Base-by-base conservation (phyloP, 2,329 filamentous ascomycete genomes). In the Cladophialophora exuberans region DNA sequence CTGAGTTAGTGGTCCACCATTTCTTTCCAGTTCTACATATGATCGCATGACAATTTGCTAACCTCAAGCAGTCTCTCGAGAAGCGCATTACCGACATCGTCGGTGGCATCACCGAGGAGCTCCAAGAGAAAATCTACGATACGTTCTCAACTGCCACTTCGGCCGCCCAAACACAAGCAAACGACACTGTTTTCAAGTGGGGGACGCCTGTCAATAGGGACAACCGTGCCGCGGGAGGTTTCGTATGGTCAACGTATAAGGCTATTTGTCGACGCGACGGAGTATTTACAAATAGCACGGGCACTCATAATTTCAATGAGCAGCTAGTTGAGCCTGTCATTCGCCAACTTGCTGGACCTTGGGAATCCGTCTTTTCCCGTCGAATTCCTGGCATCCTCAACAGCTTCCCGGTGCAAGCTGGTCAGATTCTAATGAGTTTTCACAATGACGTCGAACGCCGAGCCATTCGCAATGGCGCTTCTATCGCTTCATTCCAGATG, bases 221-320 rank as follows among this genome's bases (percentile, higher is more conserved):
- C 22, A 59, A 73, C 55, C 72, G 67, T 25, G 31, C 58, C 11
- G 64, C 69, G 26, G 81, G 81, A 9, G 82, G 81, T 1, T 66
- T 81, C 10, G 61, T 65, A 28, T 85, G 72, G 69, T 22, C 68
- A 2, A 84, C 83, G 0, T 86, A 85, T 61, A 81, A 78, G 65
- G 83, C 83, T 7, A 74, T 79, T 2, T 79, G 79, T 46, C 71
- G 79, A 35, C 73, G 81, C 39, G 62, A 76, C 50, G 83, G 80
- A 4, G 72, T 73, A 2, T 83, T 69, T 61, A 62, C 67, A 2
- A 75, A 74, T 46, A 33, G 54, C 4, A 64, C 67, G 26, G 75
- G 76, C 22, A 54, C 61, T 6, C 71, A 71, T 46, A 56, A 67
- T 67, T 68, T 64, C 62, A 71, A 66, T 53, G 59, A 39, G 30